Percentiles rank a stretch among this genome's conserved stretches.
Conservation (phyloP, 179 eudicot species). For the Heliamphora ciliata region DNA sequence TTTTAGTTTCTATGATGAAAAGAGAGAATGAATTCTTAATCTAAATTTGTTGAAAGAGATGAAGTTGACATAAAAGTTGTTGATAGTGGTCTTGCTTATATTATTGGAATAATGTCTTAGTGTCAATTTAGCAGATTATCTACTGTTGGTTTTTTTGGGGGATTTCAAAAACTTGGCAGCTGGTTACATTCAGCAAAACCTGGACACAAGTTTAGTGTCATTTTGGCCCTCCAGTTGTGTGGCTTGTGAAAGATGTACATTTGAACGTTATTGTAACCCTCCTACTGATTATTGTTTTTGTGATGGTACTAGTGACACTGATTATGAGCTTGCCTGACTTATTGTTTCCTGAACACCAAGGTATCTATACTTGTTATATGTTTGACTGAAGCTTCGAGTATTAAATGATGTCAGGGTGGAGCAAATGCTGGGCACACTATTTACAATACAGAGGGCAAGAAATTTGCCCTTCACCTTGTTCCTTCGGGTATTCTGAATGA, state of each 20-base stretch:
- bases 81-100: background rate
- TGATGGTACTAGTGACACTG: too few relatives aligned
- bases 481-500: slow-evolving; percentile 95
- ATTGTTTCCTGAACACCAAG: too few relatives aligned
- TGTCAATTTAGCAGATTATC: background rate
- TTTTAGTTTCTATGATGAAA: background rate
- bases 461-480: slow-evolving; percentile 94
- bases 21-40: background rate
- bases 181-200: background rate
- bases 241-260: background rate
- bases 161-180: background rate
- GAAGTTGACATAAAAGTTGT: background rate
- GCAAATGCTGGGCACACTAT: slow-evolving; percentile 99
- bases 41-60: background rate
- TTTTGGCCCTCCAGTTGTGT: background rate
- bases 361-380: background rate
- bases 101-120: background rate
- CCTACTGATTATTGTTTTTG: background rate
- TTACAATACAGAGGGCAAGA: slow-evolving; percentile 89
- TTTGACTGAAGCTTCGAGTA: background rate
- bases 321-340: background rate
- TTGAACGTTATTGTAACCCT: background rate
- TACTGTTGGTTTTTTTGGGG: background rate
- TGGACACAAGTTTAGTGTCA: background rate
- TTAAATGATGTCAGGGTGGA: slow-evolving; percentile 57